These are phyloP conservation scores for Auricularia sp. DNA, from an alignment of 768 basidiomycete species.

Conservation along the genomic window DNA sequence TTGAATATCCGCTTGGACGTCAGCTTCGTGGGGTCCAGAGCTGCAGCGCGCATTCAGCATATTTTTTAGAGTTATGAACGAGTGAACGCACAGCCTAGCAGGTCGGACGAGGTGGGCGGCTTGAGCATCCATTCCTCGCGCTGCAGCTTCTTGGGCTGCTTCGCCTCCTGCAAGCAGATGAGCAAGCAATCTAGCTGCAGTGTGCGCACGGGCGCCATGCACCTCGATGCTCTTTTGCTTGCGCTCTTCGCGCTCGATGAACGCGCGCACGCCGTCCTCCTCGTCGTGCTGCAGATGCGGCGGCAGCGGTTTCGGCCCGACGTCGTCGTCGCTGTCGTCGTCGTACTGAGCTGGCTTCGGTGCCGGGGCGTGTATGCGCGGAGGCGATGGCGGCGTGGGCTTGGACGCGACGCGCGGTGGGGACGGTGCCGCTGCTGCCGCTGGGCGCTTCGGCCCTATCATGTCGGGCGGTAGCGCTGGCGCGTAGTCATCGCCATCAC, in stretches of 20 bases:
- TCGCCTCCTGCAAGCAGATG: slow-evolving; percentile 46
- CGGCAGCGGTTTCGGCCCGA: slow-evolving; percentile 75
- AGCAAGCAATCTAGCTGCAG: background rate
- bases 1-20: slow-evolving; percentile 69
- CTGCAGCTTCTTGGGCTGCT: slow-evolving; percentile 65
- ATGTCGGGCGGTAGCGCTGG: slow-evolving; percentile 72
- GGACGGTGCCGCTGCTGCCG: slow-evolving; percentile 13
- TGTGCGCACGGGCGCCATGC: slow-evolving; percentile 9
- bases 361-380: slow-evolving; percentile 7
- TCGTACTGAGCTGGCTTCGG: slow-evolving; percentile 25
- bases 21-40: slow-evolving; percentile 78
- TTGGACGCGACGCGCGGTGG: slow-evolving; percentile 13
- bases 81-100: slow-evolving; percentile 58
- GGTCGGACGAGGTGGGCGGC: slow-evolving; percentile 73
- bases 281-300: slow-evolving; percentile 30
- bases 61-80: too few species aligned
- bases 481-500: slow-evolving; percentile 59
- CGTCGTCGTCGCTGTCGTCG: slow-evolving; percentile 64
- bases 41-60: slow-evolving; percentile 26
- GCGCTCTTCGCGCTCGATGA: slow-evolving; percentile 76
- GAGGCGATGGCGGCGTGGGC: slow-evolving; percentile 47
- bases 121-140: slow-evolving; percentile 98
- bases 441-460: slow-evolving; percentile 30
- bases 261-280: slow-evolving; percentile 66
- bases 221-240: slow-evolving; percentile 61